A percentile compares a stretch with the other conserved stretches of the same genome.
These are phyloP conservation scores for Cyclocybe aegerita DNA, from an alignment of 768 basidiomycete genomes.

Conservation along the genomic window DNA sequence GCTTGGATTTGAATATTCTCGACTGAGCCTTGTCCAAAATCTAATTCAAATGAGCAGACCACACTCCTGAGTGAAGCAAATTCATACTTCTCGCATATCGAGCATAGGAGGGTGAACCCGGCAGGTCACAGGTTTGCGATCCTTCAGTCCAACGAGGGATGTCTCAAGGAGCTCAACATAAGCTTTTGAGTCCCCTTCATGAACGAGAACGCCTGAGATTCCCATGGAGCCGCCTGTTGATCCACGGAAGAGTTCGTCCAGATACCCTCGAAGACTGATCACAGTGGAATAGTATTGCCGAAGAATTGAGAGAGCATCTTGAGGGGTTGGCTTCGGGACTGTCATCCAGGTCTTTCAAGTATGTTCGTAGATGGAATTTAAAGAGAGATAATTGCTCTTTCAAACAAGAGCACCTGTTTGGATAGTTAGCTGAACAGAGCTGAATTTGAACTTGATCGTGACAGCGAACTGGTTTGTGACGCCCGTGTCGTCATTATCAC, in stretches of 20 bases:
- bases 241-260: constrained; percentile 33
- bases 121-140: constrained; percentile 16
- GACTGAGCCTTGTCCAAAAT: constrained; percentile 63
- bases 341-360: too few species aligned
- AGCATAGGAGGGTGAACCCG: constrained; percentile 37
- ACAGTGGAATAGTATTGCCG: constrained; percentile 44
- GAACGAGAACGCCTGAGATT: not conserved
- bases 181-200: constrained; percentile 1
- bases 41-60: constrained; percentile 29
- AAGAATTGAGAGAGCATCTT: constrained; percentile 31
- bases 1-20: constrained; percentile 44
- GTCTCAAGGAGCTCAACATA: constrained; percentile 31
- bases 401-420: too few species aligned
- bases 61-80: not conserved
- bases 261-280: constrained; percentile 35
- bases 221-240: not conserved
- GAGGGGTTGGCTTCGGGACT: not conserved
- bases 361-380: too few species aligned
- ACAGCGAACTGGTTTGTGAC: not conserved
- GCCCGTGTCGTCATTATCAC: not conserved
- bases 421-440: too few species aligned
- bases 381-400: too few species aligned
- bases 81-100: constrained; percentile 54
- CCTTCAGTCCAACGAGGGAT: constrained; percentile 44
- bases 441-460: not conserved